These are phyloP conservation scores for Saussurea involucrata DNA, from an alignment of 129 eudicot genomes.

Conservation along the genomic window DNA sequence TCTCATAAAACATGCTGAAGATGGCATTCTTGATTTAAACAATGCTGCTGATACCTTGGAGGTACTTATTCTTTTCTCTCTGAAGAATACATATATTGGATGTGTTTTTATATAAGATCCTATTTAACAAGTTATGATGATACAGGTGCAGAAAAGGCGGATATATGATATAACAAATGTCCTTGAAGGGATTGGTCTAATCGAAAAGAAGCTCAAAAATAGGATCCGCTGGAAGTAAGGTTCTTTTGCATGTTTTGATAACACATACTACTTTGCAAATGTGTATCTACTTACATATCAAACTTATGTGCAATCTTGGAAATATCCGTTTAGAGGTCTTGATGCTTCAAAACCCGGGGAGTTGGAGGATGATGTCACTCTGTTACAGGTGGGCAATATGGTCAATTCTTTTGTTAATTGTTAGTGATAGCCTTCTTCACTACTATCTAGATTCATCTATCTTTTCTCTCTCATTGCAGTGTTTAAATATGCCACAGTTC, in stretches of 20 bases:
- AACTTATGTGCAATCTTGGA: conserved; percentile 10
- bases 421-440: background rate
- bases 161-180: conserved; percentile 98
- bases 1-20: conserved; percentile 92
- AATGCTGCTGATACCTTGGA: conserved; percentile 96
- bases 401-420: background rate
- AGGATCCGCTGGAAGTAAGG: conserved; percentile 96
- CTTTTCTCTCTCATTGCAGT: background rate
- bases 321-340: conserved; percentile 58
- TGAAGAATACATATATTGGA: background rate
- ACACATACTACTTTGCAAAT: background rate
- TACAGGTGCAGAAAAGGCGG: conserved; percentile 96
- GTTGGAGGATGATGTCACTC: conserved; percentile 55
- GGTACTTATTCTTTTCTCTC: conserved; percentile 27
- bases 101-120: background rate
- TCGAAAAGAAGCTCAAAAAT: conserved; percentile 96
- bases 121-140: background rate
- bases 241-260: conserved; percentile 2
- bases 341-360: conserved; percentile 86
- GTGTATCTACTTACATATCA: background rate
- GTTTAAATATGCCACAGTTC: background rate
- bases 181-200: conserved; percentile 98
- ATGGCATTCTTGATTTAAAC: conserved; percentile 93
- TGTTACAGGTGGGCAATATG: conserved; percentile 56
- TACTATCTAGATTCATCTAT: background rate